Evolutionary conservation across 306 rosid species (phyloP), one percentile per base, ranked within the genome.

Genomic region (Herpetospermum pedunculosum): DNA sequence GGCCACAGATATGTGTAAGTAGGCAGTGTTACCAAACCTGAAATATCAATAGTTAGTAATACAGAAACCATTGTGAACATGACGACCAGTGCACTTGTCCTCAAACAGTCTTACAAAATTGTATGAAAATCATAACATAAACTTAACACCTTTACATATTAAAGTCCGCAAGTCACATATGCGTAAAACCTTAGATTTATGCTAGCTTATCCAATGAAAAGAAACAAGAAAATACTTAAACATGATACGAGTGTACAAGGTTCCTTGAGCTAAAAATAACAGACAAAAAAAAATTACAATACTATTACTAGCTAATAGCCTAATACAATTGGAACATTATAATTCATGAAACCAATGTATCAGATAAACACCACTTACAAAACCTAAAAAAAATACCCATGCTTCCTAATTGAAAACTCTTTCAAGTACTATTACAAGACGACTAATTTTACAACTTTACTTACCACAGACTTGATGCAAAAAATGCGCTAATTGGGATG

Each of bases 1-100:
- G 76, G 99, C 96, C 85, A 95, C 99, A 76, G 99, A 95, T 58
- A 95, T 95, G 82, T 85, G 92, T 85, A 95, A 85, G 83, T 89
- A 95, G 41, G 97, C 97, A 15, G 99, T 91, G 85, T 95, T 95
- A 46, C 99, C 99, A 84, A 95, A 92, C 99, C 99, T 95, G 80
- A 53, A 64, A 73, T 77, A 57, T 30, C 76, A 72, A 38, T 34
- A 35, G 49, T 34, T 32, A 69, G 57, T 69, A 26, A 69, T 44
- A 44, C 14, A 25, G 15, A 44, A 69, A 18, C 25, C 38, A 26
- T 28, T 15, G 5, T 70, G 41, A 44, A 28, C 57, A 46, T 68
- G 38, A 18, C n/a, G 8, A 23, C 13, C 7, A 8, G 14, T 9
- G 69, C 30, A 21, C 54, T 65, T 12, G 21, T 32, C 54, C 54